phyloP scores from a whole-genome alignment of 768 basidiomycete species.

The Tricholoma sp. region DNA sequence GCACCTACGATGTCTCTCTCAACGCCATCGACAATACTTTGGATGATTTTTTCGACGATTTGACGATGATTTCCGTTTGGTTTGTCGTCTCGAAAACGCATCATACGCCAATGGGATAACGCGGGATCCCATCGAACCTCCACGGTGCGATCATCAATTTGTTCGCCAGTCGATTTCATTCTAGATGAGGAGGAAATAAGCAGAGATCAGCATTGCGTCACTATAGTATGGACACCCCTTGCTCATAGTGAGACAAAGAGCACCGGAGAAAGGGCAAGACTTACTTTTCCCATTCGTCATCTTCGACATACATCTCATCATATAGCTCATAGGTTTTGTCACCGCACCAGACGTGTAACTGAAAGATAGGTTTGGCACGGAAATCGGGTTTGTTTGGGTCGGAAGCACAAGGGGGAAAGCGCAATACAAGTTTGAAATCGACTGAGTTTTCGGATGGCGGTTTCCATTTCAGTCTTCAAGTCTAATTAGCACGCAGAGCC shows the following conservation, averaged over 20 bases:
- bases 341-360: constrained; percentile 81
- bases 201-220: constrained; percentile 7
- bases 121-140: constrained; percentile 87
- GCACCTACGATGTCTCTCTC: constrained; percentile 75
- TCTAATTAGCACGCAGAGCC: constrained; percentile 1
- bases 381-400: constrained; percentile 68
- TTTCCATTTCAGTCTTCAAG: constrained; percentile 91
- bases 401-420: constrained; percentile 68
- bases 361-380: constrained; percentile 79
- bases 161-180: constrained; percentile 78
- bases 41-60: constrained; percentile 84
- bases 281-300: constrained; percentile 91
- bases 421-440: constrained; percentile 94
- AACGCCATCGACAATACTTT: constrained; percentile 91
- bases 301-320: constrained; percentile 80
- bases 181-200: constrained; percentile 32
- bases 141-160: constrained; percentile 89
- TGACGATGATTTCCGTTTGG: constrained; percentile 83
- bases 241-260: constrained; percentile 9
- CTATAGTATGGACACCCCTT: constrained; percentile 2
- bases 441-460: constrained; percentile 97
- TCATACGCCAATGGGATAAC: constrained; percentile 74
- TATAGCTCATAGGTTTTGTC: constrained; percentile 74
- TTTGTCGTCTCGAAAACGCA: constrained; percentile 95
- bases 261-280: constrained; percentile 24